Percentiles rank a stretch among this genome's conserved stretches.
These are phyloP conservation scores for Myxozyma geophila DNA, from an alignment of 805 yeast species.

Conservation along the genomic window DNA sequence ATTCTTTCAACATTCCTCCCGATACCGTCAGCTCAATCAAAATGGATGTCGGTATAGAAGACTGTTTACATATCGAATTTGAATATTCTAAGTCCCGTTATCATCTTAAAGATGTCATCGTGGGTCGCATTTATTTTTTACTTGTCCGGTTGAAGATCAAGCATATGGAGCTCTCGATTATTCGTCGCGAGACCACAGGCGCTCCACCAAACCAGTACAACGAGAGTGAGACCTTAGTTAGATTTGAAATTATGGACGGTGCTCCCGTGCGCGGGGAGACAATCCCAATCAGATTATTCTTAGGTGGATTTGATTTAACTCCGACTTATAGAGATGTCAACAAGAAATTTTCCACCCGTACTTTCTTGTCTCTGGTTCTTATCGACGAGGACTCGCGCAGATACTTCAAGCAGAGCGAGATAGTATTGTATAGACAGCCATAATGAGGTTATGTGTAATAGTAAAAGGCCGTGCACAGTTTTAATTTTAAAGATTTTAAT, in stretches of 20 bases:
- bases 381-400: slow-evolving; percentile 96
- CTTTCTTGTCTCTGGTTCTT: slow-evolving; percentile 83
- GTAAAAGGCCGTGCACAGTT: not conserved
- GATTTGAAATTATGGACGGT: slow-evolving; percentile 98
- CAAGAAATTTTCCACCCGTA: slow-evolving; percentile 82
- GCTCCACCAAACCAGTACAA: slow-evolving; percentile 76
- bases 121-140: slow-evolving; percentile 88
- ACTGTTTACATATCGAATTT: slow-evolving; percentile 94
- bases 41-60: slow-evolving; percentile 98
- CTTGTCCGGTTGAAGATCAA: slow-evolving; percentile 87
- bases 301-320: slow-evolving; percentile 90
- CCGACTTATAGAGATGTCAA: slow-evolving; percentile 87
- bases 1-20: slow-evolving; percentile 55
- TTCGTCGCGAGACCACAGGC: slow-evolving; percentile 88
- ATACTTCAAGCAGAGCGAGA: slow-evolving; percentile 94
- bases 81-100: slow-evolving; percentile 88
- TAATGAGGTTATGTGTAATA: not conserved
- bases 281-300: slow-evolving; percentile 86
- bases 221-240: slow-evolving; percentile 83
- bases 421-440: slow-evolving; percentile 56
- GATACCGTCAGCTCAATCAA: slow-evolving; percentile 65
- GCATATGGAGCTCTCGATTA: slow-evolving; percentile 91
- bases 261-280: slow-evolving; percentile 98
- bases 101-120: slow-evolving; percentile 85
- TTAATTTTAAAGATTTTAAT: not conserved